Base-by-base conservation (phyloP, 2,329 filamentous ascomycete species). In the Fusarium beomiforme region DNA sequence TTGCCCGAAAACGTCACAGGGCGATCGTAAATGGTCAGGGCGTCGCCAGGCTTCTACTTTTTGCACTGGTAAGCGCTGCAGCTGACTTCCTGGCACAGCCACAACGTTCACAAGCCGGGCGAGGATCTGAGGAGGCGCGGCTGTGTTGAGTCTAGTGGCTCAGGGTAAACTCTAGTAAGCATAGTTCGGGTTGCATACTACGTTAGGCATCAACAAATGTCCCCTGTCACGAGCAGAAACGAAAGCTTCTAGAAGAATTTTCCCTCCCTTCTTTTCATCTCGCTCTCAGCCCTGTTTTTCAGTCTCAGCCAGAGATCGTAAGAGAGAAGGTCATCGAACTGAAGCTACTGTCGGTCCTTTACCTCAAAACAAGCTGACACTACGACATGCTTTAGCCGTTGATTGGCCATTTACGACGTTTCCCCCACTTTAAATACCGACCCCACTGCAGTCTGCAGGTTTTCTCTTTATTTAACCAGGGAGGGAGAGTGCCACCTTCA, bases 31-130 rank as follows among this genome's bases (percentile, higher is more conserved):
- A 36, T 33, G 37, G 51, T 36, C 23, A 49, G 21, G 24, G 39
- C 26, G 24, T 31, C 34, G n/a, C 24, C 26, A 63, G 67, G 67
- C 61, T 62, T 47, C 55, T 51, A 16, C 36, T 31, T 67, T 70
- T 50, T n/a, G n/a, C 29, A 47, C 42, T 69, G 53, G 43, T 59
- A 24, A 34, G 19, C 12, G 31, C 19, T 8, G 17, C 67, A 70
- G 67, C 61, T 67, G 67, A 70, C 61, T 42, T 26, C 8, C n/a
- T 6, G 41, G 14, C 59, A 51, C 59, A 59, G 67, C 67, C 67
- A 69, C 66, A 11, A 11, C n/a, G n/a, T 23, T 66, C 62, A 49
- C 34, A 14, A 57, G 24, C 50, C 34, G 55, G 68, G 58, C 63
- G 54, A 49, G 16, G 29, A 23, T 13, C 29, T n/a, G 23, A 24